Evolutionary conservation across 352 stramenopile genomes (phyloP).

Genomic region (Bremia lactucae): DNA sequence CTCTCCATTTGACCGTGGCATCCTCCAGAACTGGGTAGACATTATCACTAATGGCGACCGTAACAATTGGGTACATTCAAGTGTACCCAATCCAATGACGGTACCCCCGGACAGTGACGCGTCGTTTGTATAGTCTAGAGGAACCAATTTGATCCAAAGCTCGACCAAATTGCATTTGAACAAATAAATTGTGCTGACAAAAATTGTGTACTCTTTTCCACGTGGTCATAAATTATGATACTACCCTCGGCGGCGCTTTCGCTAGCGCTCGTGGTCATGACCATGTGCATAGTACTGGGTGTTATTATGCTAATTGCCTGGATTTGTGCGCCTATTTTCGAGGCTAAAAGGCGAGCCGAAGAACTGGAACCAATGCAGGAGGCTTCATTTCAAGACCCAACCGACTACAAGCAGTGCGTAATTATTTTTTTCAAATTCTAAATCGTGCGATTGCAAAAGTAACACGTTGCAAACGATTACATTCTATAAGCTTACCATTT

Average conservation of each 20-base stretch:
- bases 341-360: slow-evolving; percentile 40
- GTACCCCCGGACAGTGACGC: slow-evolving; percentile 10
- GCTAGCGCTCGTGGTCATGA: slow-evolving; percentile 9
- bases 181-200: not conserved
- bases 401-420: slow-evolving; percentile 28
- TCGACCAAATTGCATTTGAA: slow-evolving; percentile 8
- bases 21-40: slow-evolving; percentile 47
- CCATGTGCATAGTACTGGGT: slow-evolving; percentile 17
- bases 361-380: slow-evolving; percentile 44
- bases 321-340: slow-evolving; percentile 41
- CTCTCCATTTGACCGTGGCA: slow-evolving; percentile 55
- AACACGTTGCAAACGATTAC: no score
- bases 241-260: slow-evolving; percentile 9
- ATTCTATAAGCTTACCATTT: slow-evolving; percentile 36
- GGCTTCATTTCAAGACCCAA: slow-evolving; percentile 46
- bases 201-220: no score
- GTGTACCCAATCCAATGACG: slow-evolving; percentile 17
- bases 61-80: slow-evolving; percentile 56
- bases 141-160: slow-evolving; percentile 1
- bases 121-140: slow-evolving; percentile 8
- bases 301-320: slow-evolving; percentile 34
- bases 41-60: slow-evolving; percentile 37
- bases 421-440: no score
- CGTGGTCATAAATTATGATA: no score
- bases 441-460: no score